Conservation (phyloP, 2,329 filamentous ascomycete genomes). For the Passalora sequoiae region DNA sequence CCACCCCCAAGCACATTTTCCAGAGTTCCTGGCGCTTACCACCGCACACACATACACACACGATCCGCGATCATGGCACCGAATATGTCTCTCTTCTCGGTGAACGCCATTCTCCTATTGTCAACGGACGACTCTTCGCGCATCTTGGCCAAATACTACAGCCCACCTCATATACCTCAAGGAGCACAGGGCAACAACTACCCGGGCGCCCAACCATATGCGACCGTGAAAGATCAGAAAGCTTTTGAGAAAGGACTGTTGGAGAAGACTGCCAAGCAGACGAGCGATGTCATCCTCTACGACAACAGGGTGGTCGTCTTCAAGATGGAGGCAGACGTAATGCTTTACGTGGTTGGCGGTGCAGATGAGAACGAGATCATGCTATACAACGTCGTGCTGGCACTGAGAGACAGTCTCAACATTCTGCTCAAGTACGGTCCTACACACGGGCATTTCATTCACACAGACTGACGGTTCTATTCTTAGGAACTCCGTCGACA, state of each 20-base stretch:
- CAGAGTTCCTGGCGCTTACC: no score
- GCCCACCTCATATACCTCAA: slow-evolving; percentile 62
- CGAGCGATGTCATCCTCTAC: slow-evolving; percentile 92
- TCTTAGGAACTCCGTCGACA: slow-evolving; percentile 93
- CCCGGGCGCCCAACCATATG: slow-evolving; percentile 70
- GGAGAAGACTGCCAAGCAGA: slow-evolving; percentile 94
- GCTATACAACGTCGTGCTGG: slow-evolving; percentile 84
- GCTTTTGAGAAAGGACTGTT: slow-evolving; percentile 93
- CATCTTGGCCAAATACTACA: slow-evolving; percentile 93
- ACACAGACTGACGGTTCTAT: no score
- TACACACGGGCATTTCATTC: no score
- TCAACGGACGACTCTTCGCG: slow-evolving; percentile 80
- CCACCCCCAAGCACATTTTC: no score
- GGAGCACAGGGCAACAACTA: slow-evolving; percentile 53
- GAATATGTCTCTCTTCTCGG: slow-evolving; percentile 51
- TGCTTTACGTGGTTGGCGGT: slow-evolving; percentile 88
- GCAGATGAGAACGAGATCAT: slow-evolving; percentile 95
- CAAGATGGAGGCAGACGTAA: slow-evolving; percentile 96
- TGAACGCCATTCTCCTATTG: slow-evolving; percentile 49
- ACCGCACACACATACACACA: neutral
- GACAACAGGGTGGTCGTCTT: slow-evolving; percentile 95
- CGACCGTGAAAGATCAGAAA: slow-evolving; percentile 88
- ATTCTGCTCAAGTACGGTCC: slow-evolving; percentile 89
- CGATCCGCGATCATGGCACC: slow-evolving; percentile 41
- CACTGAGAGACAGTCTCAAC: slow-evolving; percentile 83